These are phyloP conservation scores for Fagopyrum tataricum DNA, from an alignment of 148 eudicot genomes.

Conservation along the genomic window DNA sequence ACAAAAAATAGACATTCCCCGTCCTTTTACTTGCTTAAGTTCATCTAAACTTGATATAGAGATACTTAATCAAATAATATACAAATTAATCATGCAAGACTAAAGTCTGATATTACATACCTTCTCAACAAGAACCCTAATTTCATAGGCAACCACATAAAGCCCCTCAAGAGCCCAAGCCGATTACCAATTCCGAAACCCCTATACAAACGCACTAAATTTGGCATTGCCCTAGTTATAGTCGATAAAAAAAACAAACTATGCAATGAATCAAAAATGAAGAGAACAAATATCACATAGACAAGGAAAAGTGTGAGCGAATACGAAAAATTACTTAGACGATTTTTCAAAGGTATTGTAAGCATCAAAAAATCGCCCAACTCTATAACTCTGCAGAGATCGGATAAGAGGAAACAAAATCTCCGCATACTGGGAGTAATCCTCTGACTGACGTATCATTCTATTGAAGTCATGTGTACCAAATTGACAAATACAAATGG, in stretches of 20 bases:
- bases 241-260: neutral
- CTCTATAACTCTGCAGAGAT: too few species aligned
- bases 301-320: too few species aligned
- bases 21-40: neutral
- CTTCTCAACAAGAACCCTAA: constrained; percentile 92
- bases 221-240: constrained; percentile 18
- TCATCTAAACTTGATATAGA: neutral
- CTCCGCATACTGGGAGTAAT: too few species aligned
- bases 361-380: constrained; percentile 60
- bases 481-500: neutral
- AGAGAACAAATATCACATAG: neutral
- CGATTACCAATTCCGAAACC: constrained; percentile 89
- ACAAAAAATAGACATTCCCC: neutral
- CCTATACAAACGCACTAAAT: constrained; percentile 82
- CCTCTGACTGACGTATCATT: constrained; percentile 52
- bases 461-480: constrained; percentile 57
- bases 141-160: constrained; percentile 72
- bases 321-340: constrained; percentile 44
- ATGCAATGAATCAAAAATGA: neutral
- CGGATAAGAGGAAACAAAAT: too few species aligned
- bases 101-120: constrained; percentile 24
- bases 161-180: constrained; percentile 91
- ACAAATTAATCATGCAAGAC: neutral
- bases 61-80: neutral
- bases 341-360: constrained; percentile 81